Base-by-base conservation (phyloP, 495 filamentous ascomycete genomes). In the Tuber calosporum region DNA sequence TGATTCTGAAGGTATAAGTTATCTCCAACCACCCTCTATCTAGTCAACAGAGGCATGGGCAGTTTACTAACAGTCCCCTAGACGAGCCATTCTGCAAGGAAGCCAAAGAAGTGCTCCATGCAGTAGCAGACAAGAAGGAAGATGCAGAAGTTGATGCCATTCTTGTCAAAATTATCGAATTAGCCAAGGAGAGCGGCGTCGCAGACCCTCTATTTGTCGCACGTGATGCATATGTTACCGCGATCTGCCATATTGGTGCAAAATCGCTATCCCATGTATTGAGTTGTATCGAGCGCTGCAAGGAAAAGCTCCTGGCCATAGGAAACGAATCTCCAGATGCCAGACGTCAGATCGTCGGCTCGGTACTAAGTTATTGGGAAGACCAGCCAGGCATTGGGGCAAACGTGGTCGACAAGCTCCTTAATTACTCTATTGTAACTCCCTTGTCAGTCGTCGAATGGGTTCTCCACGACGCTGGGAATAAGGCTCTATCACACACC, bases 231-330 rank as follows among this genome's bases (percentile, higher is more conserved):
- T 96, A 95, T 73, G 89, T 97, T 73, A 98, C 95, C 0, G 87
- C 91, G 22, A 93, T 99, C 78, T 94, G 94, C 84, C 93, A 89
- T 81, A 89, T 97, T 38, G 95, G 95, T 69, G 91, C 91, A 75
- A 98, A 97, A 82, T 97, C 94, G 0, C 90, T 99, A 17, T 97
- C 94, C 7, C 95, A 99, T 81, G 92, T 97, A 15, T 87, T 99
- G 37, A 95, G 93, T 20, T 96, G 92, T 83, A 97, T 99, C 79
- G 95, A 99, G 81, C 91, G 95, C 69, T 94, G 91, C 85, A 97
- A 97, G 82, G 94, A 96, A 68, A 91, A 93, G 15, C 89, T 99
- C 5, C 83, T 97, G 3, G 87, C 89, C 68, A 89, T 94, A 69
- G 94, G 92, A 20, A 84, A 88, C 1, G 85, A 87, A 68, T 94